Evolutionary conservation across 179 eudicot genomes (phyloP).

Genomic region (Beta corolliflora): DNA sequence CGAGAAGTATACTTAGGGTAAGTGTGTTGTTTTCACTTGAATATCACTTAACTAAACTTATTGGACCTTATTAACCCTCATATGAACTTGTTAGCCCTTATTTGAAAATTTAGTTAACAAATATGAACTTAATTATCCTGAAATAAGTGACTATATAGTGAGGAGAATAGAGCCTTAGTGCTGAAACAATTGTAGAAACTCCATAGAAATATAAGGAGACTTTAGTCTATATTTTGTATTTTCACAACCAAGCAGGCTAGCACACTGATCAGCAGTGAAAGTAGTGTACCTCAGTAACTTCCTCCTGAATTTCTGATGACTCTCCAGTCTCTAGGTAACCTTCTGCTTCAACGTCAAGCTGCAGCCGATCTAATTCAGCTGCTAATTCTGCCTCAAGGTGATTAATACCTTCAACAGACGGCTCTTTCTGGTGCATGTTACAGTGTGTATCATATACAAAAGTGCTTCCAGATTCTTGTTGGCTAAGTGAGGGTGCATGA

Average conservation of each 20-base stretch:
- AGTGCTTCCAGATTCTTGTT: slow-evolving; percentile 27
- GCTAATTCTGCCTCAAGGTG: slow-evolving; percentile 66
- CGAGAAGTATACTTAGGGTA: neutral
- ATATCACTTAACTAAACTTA: no score
- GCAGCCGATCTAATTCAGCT: slow-evolving; percentile 57
- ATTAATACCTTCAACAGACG: slow-evolving; percentile 35
- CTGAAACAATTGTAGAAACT: neutral
- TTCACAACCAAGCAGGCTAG: neutral
- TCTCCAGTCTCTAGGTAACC: slow-evolving; percentile 32
- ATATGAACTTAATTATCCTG: no score
- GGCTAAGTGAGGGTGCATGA: slow-evolving; percentile 24
- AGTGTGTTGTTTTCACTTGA: no score
- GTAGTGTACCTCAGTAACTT: slow-evolving; percentile 32
- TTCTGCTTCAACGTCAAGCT: slow-evolving; percentile 40
- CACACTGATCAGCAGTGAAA: neutral
- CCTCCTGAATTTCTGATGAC: slow-evolving; percentile 27
- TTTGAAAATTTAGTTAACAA: no score
- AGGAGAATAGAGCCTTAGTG: neutral
- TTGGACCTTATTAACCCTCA: no score
- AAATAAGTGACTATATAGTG: neutral
- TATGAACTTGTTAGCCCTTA: no score
- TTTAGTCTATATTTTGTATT: neutral
- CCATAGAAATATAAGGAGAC: neutral
- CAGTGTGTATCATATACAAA: slow-evolving; percentile 28
- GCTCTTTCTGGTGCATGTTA: slow-evolving; percentile 26